phyloP scores from a whole-genome alignment of 176 grass and related monocot genomes.

The barley (Hordeum vulgare) region DNA sequence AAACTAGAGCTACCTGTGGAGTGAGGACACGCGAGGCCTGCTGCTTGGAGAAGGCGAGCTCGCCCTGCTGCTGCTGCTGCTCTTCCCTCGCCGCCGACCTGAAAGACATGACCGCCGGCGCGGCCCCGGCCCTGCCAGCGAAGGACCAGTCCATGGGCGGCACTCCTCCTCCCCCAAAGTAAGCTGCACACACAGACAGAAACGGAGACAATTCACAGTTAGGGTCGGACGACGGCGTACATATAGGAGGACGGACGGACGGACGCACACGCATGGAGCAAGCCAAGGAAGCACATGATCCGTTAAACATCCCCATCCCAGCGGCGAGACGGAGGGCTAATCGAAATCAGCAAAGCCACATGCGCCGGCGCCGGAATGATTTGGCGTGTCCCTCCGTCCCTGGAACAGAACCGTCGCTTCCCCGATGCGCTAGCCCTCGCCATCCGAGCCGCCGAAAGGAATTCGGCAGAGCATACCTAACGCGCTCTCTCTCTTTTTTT shows the following conservation, averaged over 20 bases:
- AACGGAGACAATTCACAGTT: neutral
- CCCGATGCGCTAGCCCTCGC: slow-evolving; percentile 7
- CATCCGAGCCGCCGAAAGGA: slow-evolving; percentile 16
- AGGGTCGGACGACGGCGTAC: neutral
- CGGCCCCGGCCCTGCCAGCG: neutral
- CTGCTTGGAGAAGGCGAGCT: slow-evolving; percentile 33
- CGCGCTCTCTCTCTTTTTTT: neutral
- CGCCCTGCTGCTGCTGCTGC: neutral
- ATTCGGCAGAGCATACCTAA: slow-evolving; percentile 17
- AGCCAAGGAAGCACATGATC: neutral
- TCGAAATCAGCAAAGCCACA: slow-evolving; percentile 23
- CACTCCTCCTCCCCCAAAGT: slow-evolving; percentile 34
- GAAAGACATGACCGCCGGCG: too few relatives aligned
- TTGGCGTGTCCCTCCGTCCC: slow-evolving; percentile 19
- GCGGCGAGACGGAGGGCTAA: neutral
- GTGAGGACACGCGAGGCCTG: slow-evolving; percentile 18
- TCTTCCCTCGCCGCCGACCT: neutral
- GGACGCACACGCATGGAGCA: neutral
- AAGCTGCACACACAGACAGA: slow-evolving; percentile 21
- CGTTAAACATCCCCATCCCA: slow-evolving; percentile 28
- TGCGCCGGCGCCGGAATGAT: slow-evolving; percentile 6
- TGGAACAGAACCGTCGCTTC: neutral
- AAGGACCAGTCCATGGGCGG: slow-evolving; percentile 65
- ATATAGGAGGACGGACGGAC: neutral
- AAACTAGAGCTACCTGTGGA: slow-evolving; percentile 34